Conservation (phyloP, 441 rosid species). For the Bocquillonia castaneifolia region DNA sequence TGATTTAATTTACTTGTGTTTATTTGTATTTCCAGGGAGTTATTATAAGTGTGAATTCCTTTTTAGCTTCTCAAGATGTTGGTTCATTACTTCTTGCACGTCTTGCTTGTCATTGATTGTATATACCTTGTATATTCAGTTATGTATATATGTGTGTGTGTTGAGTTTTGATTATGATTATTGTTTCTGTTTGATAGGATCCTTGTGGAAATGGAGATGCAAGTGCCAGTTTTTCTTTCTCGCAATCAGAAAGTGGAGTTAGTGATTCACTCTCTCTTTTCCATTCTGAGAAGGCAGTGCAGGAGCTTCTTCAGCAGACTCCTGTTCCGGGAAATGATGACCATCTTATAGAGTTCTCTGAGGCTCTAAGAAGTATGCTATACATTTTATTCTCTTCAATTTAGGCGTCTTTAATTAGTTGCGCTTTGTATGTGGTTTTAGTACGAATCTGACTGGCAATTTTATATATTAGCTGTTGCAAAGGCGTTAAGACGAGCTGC, state of each 20-base stretch:
- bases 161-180: neutral
- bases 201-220: constrained; percentile 55
- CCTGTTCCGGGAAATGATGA: constrained; percentile 72
- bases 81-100: too few relatives aligned
- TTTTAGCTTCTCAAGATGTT: too few relatives aligned
- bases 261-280: constrained; percentile 41
- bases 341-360: constrained; percentile 91
- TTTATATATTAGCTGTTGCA: constrained; percentile 68
- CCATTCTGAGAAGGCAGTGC: constrained; percentile 84
- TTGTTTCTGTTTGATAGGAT: constrained; percentile 33
- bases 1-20: too few relatives aligned
- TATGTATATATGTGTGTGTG: too few relatives aligned
- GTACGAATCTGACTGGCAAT: constrained; percentile 2
- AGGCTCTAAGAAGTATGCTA: constrained; percentile 86
- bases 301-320: constrained; percentile 75
- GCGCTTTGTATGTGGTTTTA: neutral
- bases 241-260: constrained; percentile 47
- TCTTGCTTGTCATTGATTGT: too few relatives aligned
- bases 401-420: neutral
- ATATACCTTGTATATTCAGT: too few relatives aligned
- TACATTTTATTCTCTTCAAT: constrained; percentile 4
- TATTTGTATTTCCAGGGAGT: too few relatives aligned
- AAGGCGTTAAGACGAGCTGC: constrained; percentile 91
- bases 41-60: too few relatives aligned
- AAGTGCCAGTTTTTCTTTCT: constrained; percentile 31